Conservation (phyloP, 306 rosid species). For the Sophora flavescens region DNA sequence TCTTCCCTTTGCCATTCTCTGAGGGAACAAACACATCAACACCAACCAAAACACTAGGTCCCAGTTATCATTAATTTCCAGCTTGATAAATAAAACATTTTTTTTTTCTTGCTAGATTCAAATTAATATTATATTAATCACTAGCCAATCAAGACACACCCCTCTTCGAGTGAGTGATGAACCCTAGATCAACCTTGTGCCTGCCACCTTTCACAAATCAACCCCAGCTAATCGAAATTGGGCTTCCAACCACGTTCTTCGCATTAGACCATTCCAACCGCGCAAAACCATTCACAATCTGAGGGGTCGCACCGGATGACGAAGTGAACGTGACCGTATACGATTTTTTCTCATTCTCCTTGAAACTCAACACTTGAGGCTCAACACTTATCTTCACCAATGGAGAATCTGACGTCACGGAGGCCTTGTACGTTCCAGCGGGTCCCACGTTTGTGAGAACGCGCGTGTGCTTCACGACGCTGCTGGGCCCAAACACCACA, state of each 20-base stretch:
- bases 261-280: conserved; percentile 86
- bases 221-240: conserved; percentile 61
- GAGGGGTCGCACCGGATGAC: conserved; percentile 34
- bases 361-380: conserved; percentile 72
- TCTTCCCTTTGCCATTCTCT: conserved; percentile 22
- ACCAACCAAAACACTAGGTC: conserved; percentile 34
- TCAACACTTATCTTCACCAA: conserved; percentile 70
- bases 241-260: conserved; percentile 76
- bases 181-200: conserved; percentile 18
- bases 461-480: conserved; percentile 62
- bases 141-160: conserved; percentile 54
- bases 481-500: conserved; percentile 57
- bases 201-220: not conserved
- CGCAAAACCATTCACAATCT: conserved; percentile 54
- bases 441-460: conserved; percentile 80
- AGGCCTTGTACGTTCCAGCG: conserved; percentile 70
- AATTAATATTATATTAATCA: not conserved
- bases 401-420: conserved; percentile 51
- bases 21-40: conserved; percentile 31
- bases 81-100: conserved; percentile 5
- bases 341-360: conserved; percentile 67
- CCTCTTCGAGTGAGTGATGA: conserved; percentile 58
- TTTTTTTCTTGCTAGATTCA: conserved; percentile 23
- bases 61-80: conserved; percentile 37
- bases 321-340: conserved; percentile 66